Evolutionary conservation across 305 asterid genomes (phyloP).

Genomic region (Fraxinus baroniana): DNA sequence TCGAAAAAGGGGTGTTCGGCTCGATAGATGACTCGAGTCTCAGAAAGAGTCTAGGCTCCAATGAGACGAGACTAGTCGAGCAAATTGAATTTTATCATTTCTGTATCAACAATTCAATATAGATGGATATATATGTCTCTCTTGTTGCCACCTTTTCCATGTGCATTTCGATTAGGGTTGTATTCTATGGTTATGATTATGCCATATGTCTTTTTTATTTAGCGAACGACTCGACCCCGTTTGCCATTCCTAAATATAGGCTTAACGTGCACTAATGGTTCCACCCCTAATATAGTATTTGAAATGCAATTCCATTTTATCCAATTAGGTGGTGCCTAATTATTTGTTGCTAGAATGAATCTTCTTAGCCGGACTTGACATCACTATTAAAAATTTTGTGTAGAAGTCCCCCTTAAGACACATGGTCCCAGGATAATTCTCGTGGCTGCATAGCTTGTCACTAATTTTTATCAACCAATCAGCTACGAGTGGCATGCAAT

Average conservation of each 20-base stretch:
- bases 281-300: background rate
- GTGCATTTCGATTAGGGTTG: no score
- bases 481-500: background rate
- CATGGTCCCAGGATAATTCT: background rate
- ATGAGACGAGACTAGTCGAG: no score
- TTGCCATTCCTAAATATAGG: background rate
- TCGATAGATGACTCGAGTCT: background rate
- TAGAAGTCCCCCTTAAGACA: background rate
- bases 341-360: background rate
- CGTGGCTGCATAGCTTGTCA: background rate
- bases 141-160: no score
- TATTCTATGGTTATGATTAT: no score
- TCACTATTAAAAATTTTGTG: background rate
- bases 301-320: background rate
- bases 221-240: background rate
- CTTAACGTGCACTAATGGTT: background rate
- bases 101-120: no score
- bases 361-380: background rate
- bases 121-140: no score
- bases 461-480: constrained; percentile 4
- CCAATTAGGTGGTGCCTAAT: background rate
- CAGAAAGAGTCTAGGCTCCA: background rate
- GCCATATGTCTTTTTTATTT: no score
- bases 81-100: no score
- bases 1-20: background rate